These are phyloP conservation scores for Lenwebbia sp. DNA, from an alignment of 345 rosid species.

Conservation along the genomic window DNA sequence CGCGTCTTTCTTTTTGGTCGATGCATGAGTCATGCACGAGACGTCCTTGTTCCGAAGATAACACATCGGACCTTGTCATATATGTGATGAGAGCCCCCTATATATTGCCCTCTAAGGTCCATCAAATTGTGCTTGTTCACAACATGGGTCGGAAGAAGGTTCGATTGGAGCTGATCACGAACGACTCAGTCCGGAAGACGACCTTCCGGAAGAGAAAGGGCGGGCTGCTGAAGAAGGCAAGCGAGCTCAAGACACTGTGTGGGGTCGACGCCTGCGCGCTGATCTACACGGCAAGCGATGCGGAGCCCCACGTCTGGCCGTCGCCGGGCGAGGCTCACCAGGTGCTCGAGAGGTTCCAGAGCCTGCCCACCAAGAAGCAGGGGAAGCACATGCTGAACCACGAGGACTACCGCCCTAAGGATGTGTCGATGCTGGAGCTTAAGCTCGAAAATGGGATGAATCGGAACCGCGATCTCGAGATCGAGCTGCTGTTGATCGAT, in stretches of 20 bases:
- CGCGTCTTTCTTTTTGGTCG: background rate
- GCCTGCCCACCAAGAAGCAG: conserved; percentile 11
- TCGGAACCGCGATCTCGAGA: conserved; percentile 18
- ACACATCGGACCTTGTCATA: background rate
- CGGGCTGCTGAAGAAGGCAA: conserved; percentile 32
- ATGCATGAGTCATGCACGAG: background rate
- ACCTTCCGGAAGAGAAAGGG: conserved; percentile 29
- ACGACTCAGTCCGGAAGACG: conserved; percentile 19
- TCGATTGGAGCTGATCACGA: conserved; percentile 20
- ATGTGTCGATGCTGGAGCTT: background rate
- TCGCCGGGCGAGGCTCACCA: conserved; percentile 3
- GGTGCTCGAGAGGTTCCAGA: conserved; percentile 9
- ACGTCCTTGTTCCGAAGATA: background rate
- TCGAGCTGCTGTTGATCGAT: conserved; percentile 5
- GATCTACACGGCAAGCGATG: conserved; percentile 9
- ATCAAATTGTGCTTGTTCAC: background rate
- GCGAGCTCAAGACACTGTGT: conserved; percentile 31
- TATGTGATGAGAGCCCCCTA: background rate
- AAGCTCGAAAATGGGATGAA: conserved; percentile 3
- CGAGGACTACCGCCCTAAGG: conserved; percentile 5
- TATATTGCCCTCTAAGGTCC: background rate
- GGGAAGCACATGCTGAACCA: conserved; percentile 29
- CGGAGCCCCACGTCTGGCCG: conserved; percentile 30
- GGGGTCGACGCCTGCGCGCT: conserved; percentile 32
- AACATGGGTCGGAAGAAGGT: conserved; percentile 26